Evolutionary conservation across 352 stramenopile genomes (phyloP), one percentile per base, ranked within the genome.

Genomic region (Elongisporangium prolatum): DNA sequence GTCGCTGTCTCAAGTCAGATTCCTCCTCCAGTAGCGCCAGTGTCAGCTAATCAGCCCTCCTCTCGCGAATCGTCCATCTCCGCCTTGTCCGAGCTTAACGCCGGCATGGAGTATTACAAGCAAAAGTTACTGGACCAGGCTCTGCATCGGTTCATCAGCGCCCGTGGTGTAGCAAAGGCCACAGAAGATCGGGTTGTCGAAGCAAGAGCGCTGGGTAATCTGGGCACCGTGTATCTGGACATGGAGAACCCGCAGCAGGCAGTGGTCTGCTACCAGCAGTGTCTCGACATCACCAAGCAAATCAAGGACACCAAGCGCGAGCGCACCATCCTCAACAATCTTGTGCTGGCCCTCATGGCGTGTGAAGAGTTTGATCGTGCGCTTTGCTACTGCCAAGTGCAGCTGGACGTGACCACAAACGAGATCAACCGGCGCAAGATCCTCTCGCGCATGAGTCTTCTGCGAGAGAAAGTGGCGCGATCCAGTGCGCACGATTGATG

Each of bases 281-380:
- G 80, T 48, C 68, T 92, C 44, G 80, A 82, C 51, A 87, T 92
- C 56, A 91, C 82, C 9, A 78, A 77, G 11, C 69, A 74, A 3
- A 87, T 92, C 47, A 69, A 81, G 13, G 82, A 92, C 53, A 72
- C 75, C 21, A 93, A 92, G 59, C 74, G 84, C 9, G 84, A 93
- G 56, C 82, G 82, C 13, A 89, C 80, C 4, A 92, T 93, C 57
- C 71, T 93, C 17, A 92, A 93, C 67, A 93, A 93, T 53, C 68
- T 93, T 10, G 80, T 93, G 44, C 80, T 93, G 17, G 80, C 84
- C 9, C 65, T 87, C 44, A 86, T 87, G 54, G 84, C 80, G 1
- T 74, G 71, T 22, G 74, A 88, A 17, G 71, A 89, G 49, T 87
- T 79, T 20, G 63, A 76, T 14, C 67, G 70, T 9, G 80, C 82